Evolutionary conservation across 2,329 filamentous ascomycete species (phyloP), one percentile per base, ranked within the genome.

Genomic region (Cladophialophora exuberans): DNA sequence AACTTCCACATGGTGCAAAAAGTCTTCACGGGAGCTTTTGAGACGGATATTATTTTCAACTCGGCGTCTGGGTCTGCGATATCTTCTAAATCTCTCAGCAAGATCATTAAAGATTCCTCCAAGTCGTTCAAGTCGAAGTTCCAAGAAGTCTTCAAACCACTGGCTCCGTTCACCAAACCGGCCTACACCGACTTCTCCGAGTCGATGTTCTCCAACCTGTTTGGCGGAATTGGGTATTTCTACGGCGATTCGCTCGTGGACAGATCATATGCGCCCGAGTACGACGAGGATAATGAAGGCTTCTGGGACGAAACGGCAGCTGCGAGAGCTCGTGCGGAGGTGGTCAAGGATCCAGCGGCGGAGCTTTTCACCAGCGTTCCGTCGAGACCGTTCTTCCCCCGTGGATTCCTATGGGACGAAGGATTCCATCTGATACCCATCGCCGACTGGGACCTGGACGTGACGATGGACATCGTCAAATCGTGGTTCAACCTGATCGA

Each of bases 401-500:
- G 94, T 58, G 94, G 94, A 1, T 99, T 99, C 70, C 79, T 97
- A 3, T 99, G 94, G 94, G 94, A 99, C 66, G 94, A 99, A 71
- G 94, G 94, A 0, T 99, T 97, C 73, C 94, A 99, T 67, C 78
- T 99, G 30, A 78, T 96, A 43, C 92, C 92, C 1, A 86, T 99
- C 50, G 82, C 90, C 17, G 93, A 99, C 62, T 99, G 92, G 89
- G 94, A 99, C 69, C 84, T 91, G 48, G 92, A 97, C 67, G 80
- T 97, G 47, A 86, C 89, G 0, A 78, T 86, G 45, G 90, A 97
- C 60, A 90, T 99, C 62, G 83, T 97, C 59, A 89, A 88, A 74
- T 96, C 90, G 73, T 99, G 94, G 94, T 95, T 95, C 76, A 90
- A 87, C 61, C 83, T 96, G 15, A 96, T 97, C 83, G 94, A 99